Evolutionary conservation across 805 yeast genomes (phyloP), one percentile per base, ranked within the genome.

Genomic region (Sugiyamaella smithiae): DNA sequence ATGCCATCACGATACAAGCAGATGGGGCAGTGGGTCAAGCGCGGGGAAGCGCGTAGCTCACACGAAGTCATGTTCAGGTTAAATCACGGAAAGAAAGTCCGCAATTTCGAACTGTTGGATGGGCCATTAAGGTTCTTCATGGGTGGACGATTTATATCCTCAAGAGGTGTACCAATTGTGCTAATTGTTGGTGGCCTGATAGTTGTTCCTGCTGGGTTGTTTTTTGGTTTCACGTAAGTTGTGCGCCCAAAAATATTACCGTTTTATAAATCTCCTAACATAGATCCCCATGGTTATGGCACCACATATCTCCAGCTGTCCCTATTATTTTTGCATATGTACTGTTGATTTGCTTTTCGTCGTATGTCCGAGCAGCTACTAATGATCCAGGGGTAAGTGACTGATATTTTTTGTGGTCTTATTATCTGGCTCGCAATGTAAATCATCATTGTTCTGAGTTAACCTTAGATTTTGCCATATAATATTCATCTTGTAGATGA

Each of bases 111-210:
- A 36, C 17, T 40, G 4, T 22, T 40, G 16, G 32, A 24, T 40
- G 50, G 45, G 14, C 45, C 45, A 12, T 40, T 46, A 11, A 35
- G 78, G 1, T 85, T 76, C 62, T 65, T 84, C 3, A 64, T 80
- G 43, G 93, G 93, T 11, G 95, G 95, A 0, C 63, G 88, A 36
- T 58, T 82, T 11, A 67, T 82, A 26, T 67, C 76, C 0, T 60
- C 74, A 7, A 58, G 61, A 26, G 62, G 64, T 22, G 53, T 55
- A 17, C 82, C 80, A 1, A 55, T 72, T 12, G 71, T 71, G 8
- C 24, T 76, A 2, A 29, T 68, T 0, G 70, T 75, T 0, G 64
- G 69, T 2, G 46, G 64, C 0, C 40, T 64, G 3, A 57, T 75
- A 0, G 26, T 78, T 0, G 57, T 70, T 0, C 77, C 86, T 0